Evolutionary conservation across 768 basidiomycete species (phyloP).

Genomic region (Mrakia frigida): DNA sequence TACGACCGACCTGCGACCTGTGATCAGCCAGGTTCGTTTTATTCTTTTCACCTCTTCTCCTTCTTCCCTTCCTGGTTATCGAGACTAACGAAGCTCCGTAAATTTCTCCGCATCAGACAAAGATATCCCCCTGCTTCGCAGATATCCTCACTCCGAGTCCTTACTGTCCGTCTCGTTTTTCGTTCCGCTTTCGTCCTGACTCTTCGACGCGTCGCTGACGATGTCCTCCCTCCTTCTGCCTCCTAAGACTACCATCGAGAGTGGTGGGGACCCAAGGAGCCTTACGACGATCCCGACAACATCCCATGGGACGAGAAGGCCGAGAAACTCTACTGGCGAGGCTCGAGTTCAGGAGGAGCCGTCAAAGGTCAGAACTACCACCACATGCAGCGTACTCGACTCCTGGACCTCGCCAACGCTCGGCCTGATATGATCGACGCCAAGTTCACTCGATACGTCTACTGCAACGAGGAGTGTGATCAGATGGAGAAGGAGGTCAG

Average conservation of each 20-base stretch:
- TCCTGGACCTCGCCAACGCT: constrained; percentile 18
- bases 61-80: not conserved
- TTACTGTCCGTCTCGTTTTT: not conserved
- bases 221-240: not conserved
- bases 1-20: constrained; percentile 1
- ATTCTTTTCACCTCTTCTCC: not conserved
- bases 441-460: not conserved
- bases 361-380: not conserved
- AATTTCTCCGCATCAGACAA: not conserved
- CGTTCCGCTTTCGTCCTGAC: not conserved
- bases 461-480: constrained; percentile 7
- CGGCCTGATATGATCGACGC: constrained; percentile 12
- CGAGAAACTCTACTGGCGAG: constrained; percentile 7
- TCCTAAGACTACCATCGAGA: not conserved
- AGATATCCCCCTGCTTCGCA: constrained; percentile 12
- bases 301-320: constrained; percentile 5
- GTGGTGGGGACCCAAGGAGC: not conserved
- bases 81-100: not conserved
- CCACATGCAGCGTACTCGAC: constrained; percentile 2
- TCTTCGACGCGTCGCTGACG: not conserved
- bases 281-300: not conserved
- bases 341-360: not conserved
- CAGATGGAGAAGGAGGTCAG: constrained; percentile 5
- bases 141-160: constrained; percentile 3
- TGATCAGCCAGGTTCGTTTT: constrained; percentile 4